These are phyloP conservation scores for Pichia sp. DNA, from an alignment of 1,139 yeast genomes.

Conservation along the genomic window DNA sequence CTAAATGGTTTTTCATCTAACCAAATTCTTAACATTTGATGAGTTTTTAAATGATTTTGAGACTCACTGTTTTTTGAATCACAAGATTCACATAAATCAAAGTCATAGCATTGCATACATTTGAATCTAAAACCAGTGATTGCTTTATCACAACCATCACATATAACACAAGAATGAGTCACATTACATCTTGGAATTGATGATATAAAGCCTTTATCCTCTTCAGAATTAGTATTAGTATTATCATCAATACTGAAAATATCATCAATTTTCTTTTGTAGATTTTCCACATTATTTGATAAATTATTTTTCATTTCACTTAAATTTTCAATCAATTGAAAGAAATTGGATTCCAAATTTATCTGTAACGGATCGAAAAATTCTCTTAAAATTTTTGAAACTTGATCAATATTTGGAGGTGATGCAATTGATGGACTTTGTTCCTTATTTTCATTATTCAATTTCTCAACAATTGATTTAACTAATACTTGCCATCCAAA, in stretches of 20 bases:
- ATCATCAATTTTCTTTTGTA: constrained; percentile 5
- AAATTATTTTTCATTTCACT: constrained; percentile 2
- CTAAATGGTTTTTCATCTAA: constrained; percentile 15
- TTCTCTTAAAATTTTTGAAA: not conserved
- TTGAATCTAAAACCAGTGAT: constrained; percentile 47
- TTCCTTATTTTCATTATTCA: not conserved
- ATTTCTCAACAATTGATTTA: not conserved
- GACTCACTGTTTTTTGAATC: constrained; percentile 29
- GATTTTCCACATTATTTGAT: not conserved
- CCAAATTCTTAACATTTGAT: constrained; percentile 29
- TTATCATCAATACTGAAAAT: not conserved
- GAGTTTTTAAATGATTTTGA: constrained; percentile 25
- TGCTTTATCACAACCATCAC: constrained; percentile 39
- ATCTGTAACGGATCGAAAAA: constrained; percentile 3
- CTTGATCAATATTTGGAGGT: not conserved
- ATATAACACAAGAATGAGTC: constrained; percentile 28
- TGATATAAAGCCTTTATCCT: not conserved
- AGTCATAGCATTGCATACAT: constrained; percentile 50
- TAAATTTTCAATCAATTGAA: not conserved
- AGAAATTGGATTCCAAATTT: constrained; percentile 3
- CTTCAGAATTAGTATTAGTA: not conserved
- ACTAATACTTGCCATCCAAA: not conserved
- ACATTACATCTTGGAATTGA: constrained; percentile 3
- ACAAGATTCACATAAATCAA: constrained; percentile 51
- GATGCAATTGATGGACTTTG: not conserved